Evolutionary conservation across 352 stramenopile species (phyloP), one percentile per base, ranked within the genome.

Genomic region (Phytophthora fragariae): DNA sequence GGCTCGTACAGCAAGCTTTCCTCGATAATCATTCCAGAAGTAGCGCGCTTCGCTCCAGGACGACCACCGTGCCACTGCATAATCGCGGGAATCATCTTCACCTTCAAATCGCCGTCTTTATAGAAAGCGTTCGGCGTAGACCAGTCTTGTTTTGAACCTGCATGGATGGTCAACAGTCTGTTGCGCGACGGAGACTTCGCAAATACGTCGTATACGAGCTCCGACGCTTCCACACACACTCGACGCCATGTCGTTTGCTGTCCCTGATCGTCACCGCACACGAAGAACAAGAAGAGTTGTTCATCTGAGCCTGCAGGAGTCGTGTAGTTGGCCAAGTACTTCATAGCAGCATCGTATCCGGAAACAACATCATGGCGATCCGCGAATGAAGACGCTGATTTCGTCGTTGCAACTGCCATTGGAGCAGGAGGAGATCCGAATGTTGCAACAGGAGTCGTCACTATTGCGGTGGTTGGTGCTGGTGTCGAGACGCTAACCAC

Each of bases 211-310:
- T 91, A 89, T 15, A 93, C 77, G 19, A 77, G 39, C 35, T 77
- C 74, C 2, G 72, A 77, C 50, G 86, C 81, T 11, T 86, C 73
- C 6, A 68, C 70, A 66, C 84, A 93, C n/a, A 82, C 33, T 39
- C 39, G 58, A 2, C 73, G 77, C 84, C 86, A 93, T 24, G 85
- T 67, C 21, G 65, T 78, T 50, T 82, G 65, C 19, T 84, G 62
- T 5, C 78, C 81, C 9, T 86, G 47, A 19, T 90, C 75, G 37
- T 93, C 81, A 27, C 85, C 86, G 57, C 86, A 93, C 9, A 81
- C 77, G 66, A 93, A 93, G 65, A 91, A 90, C 27, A 93, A 61
- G 56, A 91, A 92, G 49, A 92, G 72, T n/a, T 79, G 69, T 39
- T 92, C 83, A 68, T 79, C 53, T 12, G 67, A 81, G 8, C 46